These are phyloP conservation scores for Carex scoparia DNA, from an alignment of 176 grass and related monocot genomes.

Conservation along the genomic window DNA sequence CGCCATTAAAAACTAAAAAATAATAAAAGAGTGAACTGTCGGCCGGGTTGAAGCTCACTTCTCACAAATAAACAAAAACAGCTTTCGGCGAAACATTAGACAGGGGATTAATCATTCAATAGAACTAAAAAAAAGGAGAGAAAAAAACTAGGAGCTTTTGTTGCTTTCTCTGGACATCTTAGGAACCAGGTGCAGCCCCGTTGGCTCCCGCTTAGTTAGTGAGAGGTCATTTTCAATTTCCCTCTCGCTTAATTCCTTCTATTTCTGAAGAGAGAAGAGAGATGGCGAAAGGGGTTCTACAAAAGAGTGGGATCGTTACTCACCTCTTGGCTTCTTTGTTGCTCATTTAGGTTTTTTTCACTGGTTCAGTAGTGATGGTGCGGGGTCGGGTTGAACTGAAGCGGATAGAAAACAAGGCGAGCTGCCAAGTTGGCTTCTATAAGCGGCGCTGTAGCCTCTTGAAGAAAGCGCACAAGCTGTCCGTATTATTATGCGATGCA, in stretches of 20 bases:
- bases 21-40: not conserved
- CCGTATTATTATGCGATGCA: constrained; percentile 6
- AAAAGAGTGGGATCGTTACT: not conserved
- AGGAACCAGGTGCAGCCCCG: not conserved
- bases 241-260: not conserved
- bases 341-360: not conserved
- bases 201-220: not conserved
- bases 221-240: not conserved
- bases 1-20: no score
- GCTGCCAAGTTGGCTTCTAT: constrained; percentile 20
- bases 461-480: constrained; percentile 28
- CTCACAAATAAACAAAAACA: not conserved
- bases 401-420: constrained; percentile 27
- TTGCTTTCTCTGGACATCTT: not conserved
- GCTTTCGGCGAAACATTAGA: not conserved
- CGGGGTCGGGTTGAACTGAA: constrained; percentile 17
- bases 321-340: not conserved
- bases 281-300: not conserved
- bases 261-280: not conserved
- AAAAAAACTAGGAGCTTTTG: not conserved
- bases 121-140: not conserved
- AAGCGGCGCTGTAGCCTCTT: constrained; percentile 7
- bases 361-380: not conserved
- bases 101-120: not conserved
- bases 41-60: not conserved